phyloP scores from a whole-genome alignment of 1,284 basidiomycete genomes.

The Mycena sp. region DNA sequence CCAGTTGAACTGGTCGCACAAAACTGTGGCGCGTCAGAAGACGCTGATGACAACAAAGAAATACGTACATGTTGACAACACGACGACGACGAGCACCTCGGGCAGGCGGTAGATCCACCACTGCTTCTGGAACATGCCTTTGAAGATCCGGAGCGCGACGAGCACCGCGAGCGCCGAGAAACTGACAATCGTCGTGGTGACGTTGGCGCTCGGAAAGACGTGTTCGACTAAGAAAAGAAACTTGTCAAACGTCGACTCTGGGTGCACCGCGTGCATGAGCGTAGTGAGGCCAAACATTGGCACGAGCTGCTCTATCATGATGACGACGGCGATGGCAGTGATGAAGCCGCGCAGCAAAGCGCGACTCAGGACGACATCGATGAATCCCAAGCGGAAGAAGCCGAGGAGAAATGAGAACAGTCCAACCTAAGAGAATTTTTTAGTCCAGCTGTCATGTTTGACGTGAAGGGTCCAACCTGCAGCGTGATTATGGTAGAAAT shows the following conservation, averaged over 20 bases:
- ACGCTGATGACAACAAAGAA: neutral
- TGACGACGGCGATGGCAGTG: constrained; percentile 80
- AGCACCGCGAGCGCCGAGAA: constrained; percentile 73
- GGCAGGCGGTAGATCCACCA: constrained; percentile 83
- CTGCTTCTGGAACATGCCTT: constrained; percentile 61
- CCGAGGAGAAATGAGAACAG: constrained; percentile 89
- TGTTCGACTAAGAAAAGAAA: constrained; percentile 79
- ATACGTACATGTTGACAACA: constrained; percentile 80
- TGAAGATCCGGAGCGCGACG: constrained; percentile 66
- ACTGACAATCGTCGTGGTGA: constrained; percentile 77
- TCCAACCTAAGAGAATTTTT: constrained; percentile 79
- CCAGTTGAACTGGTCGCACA: constrained; percentile 81
- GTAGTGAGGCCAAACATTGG: constrained; percentile 81
- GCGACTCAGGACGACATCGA: constrained; percentile 93
- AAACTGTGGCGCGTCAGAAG: constrained; percentile 52
- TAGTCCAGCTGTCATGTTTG: no score
- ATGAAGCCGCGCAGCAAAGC: constrained; percentile 91
- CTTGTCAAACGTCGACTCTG: constrained; percentile 81
- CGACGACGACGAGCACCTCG: constrained; percentile 80
- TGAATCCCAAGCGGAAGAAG: constrained; percentile 90
- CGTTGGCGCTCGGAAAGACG: constrained; percentile 64
- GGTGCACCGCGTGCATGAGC: constrained; percentile 64
- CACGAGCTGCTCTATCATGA: constrained; percentile 80
- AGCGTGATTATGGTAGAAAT: constrained; percentile 84
- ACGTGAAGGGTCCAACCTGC: constrained; percentile 60